Conservation (phyloP, 345 rosid genomes). For the Passiflora organensis region DNA sequence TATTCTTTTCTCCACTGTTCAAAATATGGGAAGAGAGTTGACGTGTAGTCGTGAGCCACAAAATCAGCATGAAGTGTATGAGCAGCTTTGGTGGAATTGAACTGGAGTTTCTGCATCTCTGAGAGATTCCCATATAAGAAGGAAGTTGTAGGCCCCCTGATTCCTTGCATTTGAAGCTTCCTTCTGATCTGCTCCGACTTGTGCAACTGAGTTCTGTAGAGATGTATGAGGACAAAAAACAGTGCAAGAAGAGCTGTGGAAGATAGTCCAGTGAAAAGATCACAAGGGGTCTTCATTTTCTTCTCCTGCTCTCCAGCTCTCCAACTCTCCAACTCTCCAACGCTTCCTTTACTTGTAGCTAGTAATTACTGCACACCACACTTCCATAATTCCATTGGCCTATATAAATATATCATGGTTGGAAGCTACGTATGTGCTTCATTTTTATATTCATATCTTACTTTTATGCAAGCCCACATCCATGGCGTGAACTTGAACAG, state of each 20-base stretch:
- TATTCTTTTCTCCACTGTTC: slow-evolving; percentile 71
- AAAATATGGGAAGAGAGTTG: slow-evolving; percentile 67
- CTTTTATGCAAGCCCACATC: too few species aligned
- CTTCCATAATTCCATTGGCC: too few species aligned
- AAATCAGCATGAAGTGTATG: slow-evolving; percentile 9
- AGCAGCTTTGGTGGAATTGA: slow-evolving; percentile 6
- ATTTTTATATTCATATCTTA: too few species aligned
- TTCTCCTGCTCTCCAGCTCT: too few species aligned
- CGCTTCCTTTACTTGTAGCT: too few species aligned
- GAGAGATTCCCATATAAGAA: slow-evolving; percentile 53
- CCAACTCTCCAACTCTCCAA: too few species aligned
- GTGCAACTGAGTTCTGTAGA: slow-evolving; percentile 19
- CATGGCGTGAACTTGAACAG: too few species aligned
- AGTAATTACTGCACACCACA: too few species aligned
- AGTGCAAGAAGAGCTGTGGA: neutral
- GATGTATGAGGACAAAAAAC: slow-evolving; percentile 13
- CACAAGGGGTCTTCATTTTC: too few species aligned
- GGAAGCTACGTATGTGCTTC: too few species aligned
- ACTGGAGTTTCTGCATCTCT: slow-evolving; percentile 59
- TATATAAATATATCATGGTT: too few species aligned
- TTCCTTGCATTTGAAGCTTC: slow-evolving; percentile 55
- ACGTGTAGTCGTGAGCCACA: slow-evolving; percentile 64
- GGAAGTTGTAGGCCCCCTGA: slow-evolving; percentile 61
- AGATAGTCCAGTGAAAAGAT: too few species aligned
- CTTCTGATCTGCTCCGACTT: slow-evolving; percentile 25